These are phyloP conservation scores for Xanthoconium stramineum DNA, from an alignment of 768 basidiomycete genomes.

Conservation along the genomic window DNA sequence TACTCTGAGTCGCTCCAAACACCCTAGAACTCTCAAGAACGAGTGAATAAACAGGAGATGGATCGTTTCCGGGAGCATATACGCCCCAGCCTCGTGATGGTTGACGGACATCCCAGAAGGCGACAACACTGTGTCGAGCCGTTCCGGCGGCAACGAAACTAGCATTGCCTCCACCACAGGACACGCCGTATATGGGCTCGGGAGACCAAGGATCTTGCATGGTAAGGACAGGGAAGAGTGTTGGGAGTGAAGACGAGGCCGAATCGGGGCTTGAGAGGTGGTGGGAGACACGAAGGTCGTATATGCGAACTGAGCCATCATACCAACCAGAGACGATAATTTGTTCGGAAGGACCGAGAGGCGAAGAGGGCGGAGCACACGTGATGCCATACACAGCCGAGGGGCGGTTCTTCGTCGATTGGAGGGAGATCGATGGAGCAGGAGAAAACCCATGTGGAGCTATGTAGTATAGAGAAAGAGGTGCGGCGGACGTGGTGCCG, in stretches of 20 bases:
- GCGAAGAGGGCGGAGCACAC: conserved; percentile 55
- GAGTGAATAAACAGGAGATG: conserved; percentile 74
- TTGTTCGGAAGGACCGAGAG: conserved; percentile 69
- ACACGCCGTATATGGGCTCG: conserved; percentile 74
- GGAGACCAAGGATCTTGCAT: conserved; percentile 65
- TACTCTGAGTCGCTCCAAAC: conserved; percentile 73
- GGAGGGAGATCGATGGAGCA: conserved; percentile 48
- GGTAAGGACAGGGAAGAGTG: conserved; percentile 56
- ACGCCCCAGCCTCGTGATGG: conserved; percentile 69
- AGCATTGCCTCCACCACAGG: conserved; percentile 67
- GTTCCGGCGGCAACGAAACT: conserved; percentile 72
- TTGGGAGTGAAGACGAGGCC: conserved; percentile 22
- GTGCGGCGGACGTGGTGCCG: conserved; percentile 54
- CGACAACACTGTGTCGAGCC: conserved; percentile 72
- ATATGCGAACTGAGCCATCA: conserved; percentile 68
- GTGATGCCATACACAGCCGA: conserved; percentile 76
- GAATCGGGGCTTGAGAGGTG: conserved; percentile 8
- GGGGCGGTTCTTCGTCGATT: conserved; percentile 31
- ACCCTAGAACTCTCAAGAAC: conserved; percentile 74
- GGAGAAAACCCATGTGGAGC: conserved; percentile 42
- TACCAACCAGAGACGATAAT: conserved; percentile 81
- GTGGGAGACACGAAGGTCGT: conserved; percentile 61
- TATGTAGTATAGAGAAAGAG: conserved; percentile 58
- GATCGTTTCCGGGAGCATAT: conserved; percentile 75
- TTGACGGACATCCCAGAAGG: conserved; percentile 77